A percentile compares a stretch with the other conserved stretches of the same genome.
Conservation (phyloP, 2,329 filamentous ascomycete genomes). For the Coniochaeta sp. region DNA sequence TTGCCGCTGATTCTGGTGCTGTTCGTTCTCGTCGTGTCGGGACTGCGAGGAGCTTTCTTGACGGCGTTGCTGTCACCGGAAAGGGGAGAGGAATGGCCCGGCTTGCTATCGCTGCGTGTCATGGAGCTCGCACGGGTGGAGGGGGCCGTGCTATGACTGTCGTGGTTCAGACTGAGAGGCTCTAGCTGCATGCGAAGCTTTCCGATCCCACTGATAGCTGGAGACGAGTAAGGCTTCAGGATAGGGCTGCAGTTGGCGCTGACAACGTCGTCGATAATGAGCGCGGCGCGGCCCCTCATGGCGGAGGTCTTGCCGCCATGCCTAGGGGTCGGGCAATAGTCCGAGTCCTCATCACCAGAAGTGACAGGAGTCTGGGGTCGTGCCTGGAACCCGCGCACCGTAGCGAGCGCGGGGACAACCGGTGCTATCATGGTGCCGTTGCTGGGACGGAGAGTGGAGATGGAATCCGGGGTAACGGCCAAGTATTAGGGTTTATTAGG, state of each 20-base stretch:
- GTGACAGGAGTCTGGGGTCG: constrained; percentile 36
- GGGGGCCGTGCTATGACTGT: constrained; percentile 27
- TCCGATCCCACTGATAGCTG: constrained; percentile 66
- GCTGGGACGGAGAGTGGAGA: neutral
- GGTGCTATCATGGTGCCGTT: constrained; percentile 35
- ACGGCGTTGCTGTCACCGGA: constrained; percentile 42
- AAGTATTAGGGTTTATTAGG: too few relatives aligned
- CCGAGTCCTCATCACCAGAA: constrained; percentile 53
- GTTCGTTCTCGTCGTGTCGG: constrained; percentile 22
- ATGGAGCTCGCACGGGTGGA: constrained; percentile 48
- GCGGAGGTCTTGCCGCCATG: constrained; percentile 14
- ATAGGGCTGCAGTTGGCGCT: constrained; percentile 58
- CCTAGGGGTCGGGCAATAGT: constrained; percentile 28
- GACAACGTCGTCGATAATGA: constrained; percentile 48
- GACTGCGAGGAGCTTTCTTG: constrained; percentile 52
- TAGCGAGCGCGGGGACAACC: constrained; percentile 42
- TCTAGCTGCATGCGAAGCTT: constrained; percentile 78
- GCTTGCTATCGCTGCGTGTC: constrained; percentile 43
- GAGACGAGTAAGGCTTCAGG: constrained; percentile 42
- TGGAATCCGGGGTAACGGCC: neutral
- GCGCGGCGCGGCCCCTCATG: constrained; percentile 26
- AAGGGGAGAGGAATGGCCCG: constrained; percentile 23
- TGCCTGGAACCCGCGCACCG: constrained; percentile 45
- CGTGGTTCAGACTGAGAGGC: constrained; percentile 64
- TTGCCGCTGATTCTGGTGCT: constrained; percentile 44